Evolutionary conservation across 2,329 filamentous ascomycete species (phyloP), one percentile per base, ranked within the genome.

Genomic region (Verruconis gallopava): DNA sequence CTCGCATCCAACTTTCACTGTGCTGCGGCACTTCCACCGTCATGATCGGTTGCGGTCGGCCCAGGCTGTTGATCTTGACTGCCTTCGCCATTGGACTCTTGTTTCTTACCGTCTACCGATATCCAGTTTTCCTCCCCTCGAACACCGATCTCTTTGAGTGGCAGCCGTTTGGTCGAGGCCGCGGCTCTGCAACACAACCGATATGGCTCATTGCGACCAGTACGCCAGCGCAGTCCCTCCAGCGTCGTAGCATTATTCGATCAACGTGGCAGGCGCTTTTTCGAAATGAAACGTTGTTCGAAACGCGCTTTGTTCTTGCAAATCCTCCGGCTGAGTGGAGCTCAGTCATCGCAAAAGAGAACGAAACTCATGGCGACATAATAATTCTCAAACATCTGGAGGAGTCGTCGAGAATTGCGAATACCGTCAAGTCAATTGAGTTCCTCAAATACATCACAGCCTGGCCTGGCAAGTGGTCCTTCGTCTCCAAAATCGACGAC

Each of bases 351-450:
- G 44, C 46, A 3, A 49, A 44, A 18, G 56, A 60, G 46, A 59
- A 59, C 39, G 48, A 47, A 20, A 59, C 56, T 2, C 57, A 52
- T 47, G 57, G 57, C 12, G 56, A 59, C 41, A 50, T 60, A 28
- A 56, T 59, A 44, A 51, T 60, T 2, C 55, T 59, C 3, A 53
- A 58, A n/a, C 49, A 55, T 35, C 41, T 59, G 2, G 46, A 47
- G 11, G 57, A 59, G 46, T 50, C 55, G 38, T 52, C 55, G 12
- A 21, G 57, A 4, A 55, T 52, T 3, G 55, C 57, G 30, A 59
- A 59, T 42, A 58, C 55, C 5, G 47, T 59, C 45, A 59, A 60
- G 49, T 56, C 55, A 3, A 48, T 59, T 12, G 57, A 59, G 46
- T 50, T 60, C 4, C 57, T 54, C 48, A 52, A 55, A 41, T 56